A percentile compares a stretch with the other conserved stretches of the same genome.
Evolutionary conservation across 352 stramenopile genomes (phyloP).

Genomic region (Phytopythium aichiense): DNA sequence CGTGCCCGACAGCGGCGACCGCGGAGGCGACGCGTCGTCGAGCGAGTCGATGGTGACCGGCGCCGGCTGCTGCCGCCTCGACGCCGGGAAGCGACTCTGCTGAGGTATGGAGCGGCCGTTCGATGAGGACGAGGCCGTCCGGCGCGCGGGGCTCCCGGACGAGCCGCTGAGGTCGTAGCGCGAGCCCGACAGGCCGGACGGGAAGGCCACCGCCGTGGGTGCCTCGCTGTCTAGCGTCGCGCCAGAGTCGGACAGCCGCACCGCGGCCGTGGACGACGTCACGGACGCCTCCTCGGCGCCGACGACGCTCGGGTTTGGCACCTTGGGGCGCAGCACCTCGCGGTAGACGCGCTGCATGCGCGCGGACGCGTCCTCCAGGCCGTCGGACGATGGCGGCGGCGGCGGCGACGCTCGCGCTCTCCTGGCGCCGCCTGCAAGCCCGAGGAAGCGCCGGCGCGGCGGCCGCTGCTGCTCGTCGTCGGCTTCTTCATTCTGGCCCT

Average conservation of each 20-base stretch:
- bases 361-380: slow-evolving; percentile 2
- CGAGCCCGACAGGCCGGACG: background rate
- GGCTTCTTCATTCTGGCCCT: background rate
- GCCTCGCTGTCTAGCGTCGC: slow-evolving; percentile 7
- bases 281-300: background rate
- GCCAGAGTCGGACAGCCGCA: slow-evolving; percentile 2
- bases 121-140: background rate
- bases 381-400: background rate
- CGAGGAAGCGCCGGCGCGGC: background rate
- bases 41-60: background rate
- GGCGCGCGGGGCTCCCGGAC: background rate
- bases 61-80: background rate
- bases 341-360: slow-evolving; percentile 9
- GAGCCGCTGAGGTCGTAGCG: slow-evolving; percentile 6
- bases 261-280: slow-evolving; percentile 1
- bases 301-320: background rate
- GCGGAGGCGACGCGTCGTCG: background rate
- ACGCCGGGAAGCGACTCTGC: background rate
- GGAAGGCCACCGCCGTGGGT: slow-evolving; percentile 1
- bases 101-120: background rate
- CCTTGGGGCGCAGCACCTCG: slow-evolving; percentile 6
- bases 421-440: background rate
- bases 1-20: background rate
- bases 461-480: background rate
- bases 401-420: background rate